Conservation (phyloP, 805 yeast species). For the Metschnikowia sp. region DNA sequence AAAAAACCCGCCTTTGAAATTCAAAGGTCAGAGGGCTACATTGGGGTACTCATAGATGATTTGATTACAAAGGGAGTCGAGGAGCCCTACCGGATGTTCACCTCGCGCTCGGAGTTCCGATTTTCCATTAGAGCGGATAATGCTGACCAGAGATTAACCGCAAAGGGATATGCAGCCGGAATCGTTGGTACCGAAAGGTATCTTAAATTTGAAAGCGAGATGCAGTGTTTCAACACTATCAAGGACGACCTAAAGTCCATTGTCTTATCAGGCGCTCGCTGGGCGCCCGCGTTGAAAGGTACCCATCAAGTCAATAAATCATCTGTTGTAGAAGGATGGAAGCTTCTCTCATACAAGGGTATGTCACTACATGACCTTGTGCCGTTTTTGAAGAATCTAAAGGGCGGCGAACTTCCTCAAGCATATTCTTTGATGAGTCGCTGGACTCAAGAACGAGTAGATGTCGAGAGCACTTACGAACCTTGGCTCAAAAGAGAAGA, state of each 20-base stretch:
- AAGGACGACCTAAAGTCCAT: slow-evolving; percentile 44
- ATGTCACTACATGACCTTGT: slow-evolving; percentile 27
- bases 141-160: slow-evolving; percentile 84
- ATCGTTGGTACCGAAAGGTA: slow-evolving; percentile 63
- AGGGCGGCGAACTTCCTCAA: slow-evolving; percentile 22
- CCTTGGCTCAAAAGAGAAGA: slow-evolving; percentile 76
- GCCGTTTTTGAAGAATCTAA: slow-evolving; percentile 25
- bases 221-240: slow-evolving; percentile 40
- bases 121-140: slow-evolving; percentile 89
- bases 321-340: slow-evolving; percentile 56
- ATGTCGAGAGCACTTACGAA: slow-evolving; percentile 78
- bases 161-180: slow-evolving; percentile 61
- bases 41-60: slow-evolving; percentile 93
- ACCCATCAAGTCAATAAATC: slow-evolving; percentile 44
- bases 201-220: slow-evolving; percentile 44
- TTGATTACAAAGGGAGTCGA: slow-evolving; percentile 91
- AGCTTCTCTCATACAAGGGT: slow-evolving; percentile 58
- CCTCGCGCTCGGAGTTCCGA: slow-evolving; percentile 92
- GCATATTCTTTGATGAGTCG: slow-evolving; percentile 22
- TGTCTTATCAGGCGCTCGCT: slow-evolving; percentile 52
- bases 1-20: slow-evolving; percentile 48
- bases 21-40: slow-evolving; percentile 78
- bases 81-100: slow-evolving; percentile 98
- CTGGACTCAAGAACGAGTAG: slow-evolving; percentile 56
- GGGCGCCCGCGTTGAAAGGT: slow-evolving; percentile 54